These are phyloP conservation scores for Teratosphaeria viscida DNA, from an alignment of 2,329 filamentous ascomycete genomes.

Conservation along the genomic window DNA sequence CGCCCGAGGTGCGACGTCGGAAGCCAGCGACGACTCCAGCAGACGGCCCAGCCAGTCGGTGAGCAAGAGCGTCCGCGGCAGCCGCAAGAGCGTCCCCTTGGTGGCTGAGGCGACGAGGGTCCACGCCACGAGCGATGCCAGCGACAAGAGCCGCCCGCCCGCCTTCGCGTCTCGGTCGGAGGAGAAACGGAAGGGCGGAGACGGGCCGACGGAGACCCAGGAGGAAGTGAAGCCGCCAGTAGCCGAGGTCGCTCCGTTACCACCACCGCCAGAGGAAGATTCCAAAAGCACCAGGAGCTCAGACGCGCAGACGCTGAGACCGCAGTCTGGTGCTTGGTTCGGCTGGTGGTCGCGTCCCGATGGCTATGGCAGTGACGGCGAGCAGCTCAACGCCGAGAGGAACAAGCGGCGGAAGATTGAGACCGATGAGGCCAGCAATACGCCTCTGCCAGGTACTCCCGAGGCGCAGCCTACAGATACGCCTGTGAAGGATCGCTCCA, in stretches of 20 bases:
- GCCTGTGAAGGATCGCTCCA: background rate
- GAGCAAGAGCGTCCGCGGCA: slow-evolving; percentile 32
- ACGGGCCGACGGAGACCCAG: slow-evolving; percentile 13
- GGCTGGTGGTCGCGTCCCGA: slow-evolving; percentile 44
- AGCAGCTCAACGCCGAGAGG: slow-evolving; percentile 23
- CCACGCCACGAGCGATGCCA: slow-evolving; percentile 30
- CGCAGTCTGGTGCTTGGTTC: slow-evolving; percentile 29
- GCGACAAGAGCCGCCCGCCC: slow-evolving; percentile 13
- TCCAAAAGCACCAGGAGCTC: slow-evolving; percentile 8
- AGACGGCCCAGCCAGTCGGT: slow-evolving; percentile 25
- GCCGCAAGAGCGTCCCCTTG: slow-evolving; percentile 35
- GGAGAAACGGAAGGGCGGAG: slow-evolving; percentile 14
- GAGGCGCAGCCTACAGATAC: slow-evolving; percentile 1
- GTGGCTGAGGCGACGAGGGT: slow-evolving; percentile 37
- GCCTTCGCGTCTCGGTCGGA: slow-evolving; percentile 9
- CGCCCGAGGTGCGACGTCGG: slow-evolving; percentile 32
- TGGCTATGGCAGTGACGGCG: slow-evolving; percentile 29
- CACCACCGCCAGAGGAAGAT: slow-evolving; percentile 29
- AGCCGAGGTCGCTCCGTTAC: slow-evolving; percentile 32
- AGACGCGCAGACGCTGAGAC: slow-evolving; percentile 12
- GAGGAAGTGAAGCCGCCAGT: slow-evolving; percentile 7
- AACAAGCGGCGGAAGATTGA: slow-evolving; percentile 16
- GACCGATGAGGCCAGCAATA: slow-evolving; percentile 29
- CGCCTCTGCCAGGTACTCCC: slow-evolving; percentile 30
- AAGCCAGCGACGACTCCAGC: slow-evolving; percentile 19